phyloP scores from a whole-genome alignment of 2,329 filamentous ascomycete species.

The Scytalidium sp. region DNA sequence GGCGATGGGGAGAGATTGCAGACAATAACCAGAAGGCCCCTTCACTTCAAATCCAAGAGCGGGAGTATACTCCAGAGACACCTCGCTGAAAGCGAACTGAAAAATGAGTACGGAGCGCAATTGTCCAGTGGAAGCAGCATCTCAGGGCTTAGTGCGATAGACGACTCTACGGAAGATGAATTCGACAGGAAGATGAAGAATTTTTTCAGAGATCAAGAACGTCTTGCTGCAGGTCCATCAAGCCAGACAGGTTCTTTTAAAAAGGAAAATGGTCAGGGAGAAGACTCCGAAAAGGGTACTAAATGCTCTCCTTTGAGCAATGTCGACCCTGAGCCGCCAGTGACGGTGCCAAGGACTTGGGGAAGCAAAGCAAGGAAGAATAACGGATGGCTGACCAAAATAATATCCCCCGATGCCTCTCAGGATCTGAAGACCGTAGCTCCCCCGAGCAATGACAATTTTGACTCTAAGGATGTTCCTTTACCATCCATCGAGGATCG shows the following conservation, averaged over 20 bases:
- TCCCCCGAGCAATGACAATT: not conserved
- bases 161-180: constrained; percentile 6
- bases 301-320: constrained; percentile 2
- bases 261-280: constrained; percentile 1
- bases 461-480: constrained; percentile 8
- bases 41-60: not conserved
- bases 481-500: constrained; percentile 15
- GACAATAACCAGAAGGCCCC: not conserved
- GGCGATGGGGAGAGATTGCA: not conserved
- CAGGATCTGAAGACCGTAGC: constrained; percentile 5
- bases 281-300: constrained; percentile 10
- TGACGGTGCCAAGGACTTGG: constrained; percentile 15
- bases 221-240: not conserved
- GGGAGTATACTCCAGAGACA: not conserved
- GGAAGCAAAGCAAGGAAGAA: constrained; percentile 12
- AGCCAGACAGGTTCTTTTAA: constrained; percentile 2
- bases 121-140: constrained; percentile 1
- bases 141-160: constrained; percentile 2
- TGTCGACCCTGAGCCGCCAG: constrained; percentile 15
- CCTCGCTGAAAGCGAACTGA: not conserved
- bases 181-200: constrained; percentile 7
- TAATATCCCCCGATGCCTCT: constrained; percentile 14
- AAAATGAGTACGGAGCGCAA: not conserved
- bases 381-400: constrained; percentile 13
- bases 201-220: constrained; percentile 5